Evolutionary conservation across 2,329 filamentous ascomycete genomes (phyloP).

Genomic region (Alternaria brassicae): DNA sequence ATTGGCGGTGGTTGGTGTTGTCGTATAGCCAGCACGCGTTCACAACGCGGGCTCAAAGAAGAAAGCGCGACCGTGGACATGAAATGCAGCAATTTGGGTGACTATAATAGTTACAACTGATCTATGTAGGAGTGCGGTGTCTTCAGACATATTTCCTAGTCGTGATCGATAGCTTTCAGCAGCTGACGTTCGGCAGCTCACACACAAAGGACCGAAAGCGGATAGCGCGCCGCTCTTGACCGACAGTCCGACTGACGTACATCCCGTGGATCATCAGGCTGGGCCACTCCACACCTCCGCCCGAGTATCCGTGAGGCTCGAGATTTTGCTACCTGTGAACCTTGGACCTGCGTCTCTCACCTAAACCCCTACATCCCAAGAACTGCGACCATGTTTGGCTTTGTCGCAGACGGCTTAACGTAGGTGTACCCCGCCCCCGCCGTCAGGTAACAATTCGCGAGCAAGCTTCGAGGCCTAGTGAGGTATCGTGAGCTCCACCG

Average conservation of each 20-base stretch:
- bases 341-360: not conserved
- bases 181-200: slow-evolving; percentile 9
- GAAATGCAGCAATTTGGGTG: not conserved
- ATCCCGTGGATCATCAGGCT: slow-evolving; percentile 15
- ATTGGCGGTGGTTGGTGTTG: not conserved
- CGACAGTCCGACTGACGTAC: slow-evolving; percentile 20
- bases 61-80: not conserved
- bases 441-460: slow-evolving; percentile 12
- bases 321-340: slow-evolving; percentile 17
- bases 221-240: slow-evolving; percentile 16
- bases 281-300: slow-evolving; percentile 26
- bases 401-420: slow-evolving; percentile 50
- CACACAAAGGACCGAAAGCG: slow-evolving; percentile 11
- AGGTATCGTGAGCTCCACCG: slow-evolving; percentile 14
- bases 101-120: not conserved
- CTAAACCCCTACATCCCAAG: slow-evolving; percentile 12
- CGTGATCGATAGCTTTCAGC: not conserved
- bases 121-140: not conserved
- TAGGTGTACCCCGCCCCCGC: slow-evolving; percentile 43
- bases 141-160: not conserved
- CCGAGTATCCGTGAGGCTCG: slow-evolving; percentile 28
- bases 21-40: not conserved
- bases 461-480: slow-evolving; percentile 13
- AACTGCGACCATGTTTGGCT: slow-evolving; percentile 43
- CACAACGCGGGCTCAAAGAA: not conserved